Evolutionary conservation across 2,329 filamentous ascomycete genomes (phyloP), one percentile per base, ranked within the genome.

Genomic region (Trichophyton mentagrophytes): DNA sequence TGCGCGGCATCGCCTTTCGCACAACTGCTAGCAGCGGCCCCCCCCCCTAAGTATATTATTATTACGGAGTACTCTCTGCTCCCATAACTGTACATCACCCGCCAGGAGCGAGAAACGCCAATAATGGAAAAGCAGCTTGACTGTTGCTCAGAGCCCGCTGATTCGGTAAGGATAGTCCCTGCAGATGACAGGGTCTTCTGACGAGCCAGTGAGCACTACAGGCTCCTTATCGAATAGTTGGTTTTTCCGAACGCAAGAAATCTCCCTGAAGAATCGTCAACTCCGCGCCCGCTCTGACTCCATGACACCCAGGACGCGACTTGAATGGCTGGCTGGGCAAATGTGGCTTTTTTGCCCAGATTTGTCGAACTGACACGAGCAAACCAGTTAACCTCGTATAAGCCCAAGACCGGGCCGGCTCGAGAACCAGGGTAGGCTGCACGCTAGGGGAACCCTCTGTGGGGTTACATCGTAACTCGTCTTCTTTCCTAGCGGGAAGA

Each of bases 151-250:
- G 4, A 27, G 49, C 25, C 49, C 49, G 49, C 49, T 53, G 25
- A 53, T 53, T 53, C 25, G 49, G 49, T 53, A 53, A 53, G 49
- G 49, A 53, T 53, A 53, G 49, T 27, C 49, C 49, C 27, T 53
- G 49, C 49, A 53, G 30, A 53, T 33, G 49, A 53, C 11, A 11
- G 49, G 49, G 25, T 53, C 49, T 30, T 53, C 49, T 53, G 27
- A 53, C 49, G 11, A 30, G 49, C 49, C 49, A 53, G 49, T 53
- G 44, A 47, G 20, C 44, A 25, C 44, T 47, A 47, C 40, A 20
- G 9, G 44, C 44, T 25, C 20, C 44, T 11, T 47, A 47, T 47
- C 44, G 20, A 47, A 47, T 47, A 25, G 44, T 47, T 47, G 20
- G 44, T 47, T 47, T 47, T 47, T 20, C 44, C 44, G n/a, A 9